These are phyloP conservation scores for Phlebiopsis gigantea DNA, from an alignment of 768 basidiomycete genomes.

Conservation along the genomic window DNA sequence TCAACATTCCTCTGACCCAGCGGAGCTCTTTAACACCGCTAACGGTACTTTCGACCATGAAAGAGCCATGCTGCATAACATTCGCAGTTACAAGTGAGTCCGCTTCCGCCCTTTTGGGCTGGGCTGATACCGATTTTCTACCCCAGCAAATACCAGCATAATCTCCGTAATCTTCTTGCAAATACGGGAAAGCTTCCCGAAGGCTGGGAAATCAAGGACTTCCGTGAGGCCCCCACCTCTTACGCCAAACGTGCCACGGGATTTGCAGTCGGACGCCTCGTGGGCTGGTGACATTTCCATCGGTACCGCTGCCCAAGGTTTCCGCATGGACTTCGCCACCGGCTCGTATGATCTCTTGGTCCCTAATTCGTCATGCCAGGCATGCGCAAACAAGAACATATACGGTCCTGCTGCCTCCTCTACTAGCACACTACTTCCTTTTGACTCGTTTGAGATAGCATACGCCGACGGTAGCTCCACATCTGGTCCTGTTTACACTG, in stretches of 20 bases:
- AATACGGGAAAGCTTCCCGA: constrained; percentile 26
- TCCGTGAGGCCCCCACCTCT: constrained; percentile 17
- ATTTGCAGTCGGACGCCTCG: constrained; percentile 30
- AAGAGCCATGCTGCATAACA: constrained; percentile 21
- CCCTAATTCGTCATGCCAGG: constrained; percentile 6
- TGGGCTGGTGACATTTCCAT: constrained; percentile 35
- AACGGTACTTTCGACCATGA: constrained; percentile 27
- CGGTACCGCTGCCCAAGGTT: constrained; percentile 14
- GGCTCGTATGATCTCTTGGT: constrained; percentile 10
- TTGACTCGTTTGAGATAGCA: constrained; percentile 22
- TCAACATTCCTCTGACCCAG: constrained; percentile 20
- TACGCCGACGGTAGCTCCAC: constrained; percentile 31
- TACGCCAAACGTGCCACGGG: constrained; percentile 14
- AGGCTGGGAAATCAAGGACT: constrained; percentile 27
- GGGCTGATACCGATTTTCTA: neutral
- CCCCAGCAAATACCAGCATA: constrained; percentile 33
- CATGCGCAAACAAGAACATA: too few species aligned
- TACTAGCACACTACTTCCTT: constrained; percentile 10
- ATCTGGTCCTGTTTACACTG: constrained; percentile 25
- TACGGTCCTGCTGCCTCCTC: too few species aligned
- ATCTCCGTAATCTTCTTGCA: constrained; percentile 31
- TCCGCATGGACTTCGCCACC: neutral
- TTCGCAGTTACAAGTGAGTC: constrained; percentile 25
- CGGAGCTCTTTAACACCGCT: constrained; percentile 20
- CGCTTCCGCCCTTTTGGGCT: neutral